These are phyloP conservation scores for Elsinoe perseae DNA, from an alignment of 2,329 filamentous ascomycete genomes.

Conservation along the genomic window DNA sequence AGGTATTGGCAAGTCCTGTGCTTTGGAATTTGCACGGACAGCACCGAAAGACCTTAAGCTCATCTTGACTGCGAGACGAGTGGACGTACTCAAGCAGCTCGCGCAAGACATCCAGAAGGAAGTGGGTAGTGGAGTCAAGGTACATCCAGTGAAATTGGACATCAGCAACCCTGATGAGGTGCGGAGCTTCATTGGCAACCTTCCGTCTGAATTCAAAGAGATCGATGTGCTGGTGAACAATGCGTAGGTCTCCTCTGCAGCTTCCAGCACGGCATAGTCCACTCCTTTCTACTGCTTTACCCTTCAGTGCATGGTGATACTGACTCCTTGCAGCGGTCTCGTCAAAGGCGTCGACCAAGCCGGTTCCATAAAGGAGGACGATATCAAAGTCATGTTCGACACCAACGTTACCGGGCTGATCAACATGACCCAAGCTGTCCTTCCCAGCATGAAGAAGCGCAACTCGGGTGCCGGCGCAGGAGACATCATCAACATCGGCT, in stretches of 20 bases:
- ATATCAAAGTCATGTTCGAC: constrained; percentile 79
- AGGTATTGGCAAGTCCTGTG: constrained; percentile 75
- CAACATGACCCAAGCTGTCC: constrained; percentile 87
- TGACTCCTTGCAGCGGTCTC: constrained; percentile 55
- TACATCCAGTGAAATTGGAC: constrained; percentile 76
- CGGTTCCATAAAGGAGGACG: constrained; percentile 70
- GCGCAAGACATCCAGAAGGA: constrained; percentile 68
- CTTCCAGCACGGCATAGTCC: too few relatives aligned
- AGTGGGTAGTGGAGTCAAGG: constrained; percentile 70
- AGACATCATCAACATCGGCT: constrained; percentile 94
- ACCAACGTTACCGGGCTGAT: constrained; percentile 95
- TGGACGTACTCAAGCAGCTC: constrained; percentile 69
- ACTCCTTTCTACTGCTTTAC: neutral
- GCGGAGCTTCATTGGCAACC: constrained; percentile 57
- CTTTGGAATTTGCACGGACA: constrained; percentile 88
- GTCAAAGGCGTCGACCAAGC: constrained; percentile 83
- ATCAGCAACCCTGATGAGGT: constrained; percentile 74
- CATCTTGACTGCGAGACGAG: constrained; percentile 77
- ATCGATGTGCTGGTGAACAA: constrained; percentile 93
- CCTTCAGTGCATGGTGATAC: neutral
- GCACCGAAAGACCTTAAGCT: constrained; percentile 71
- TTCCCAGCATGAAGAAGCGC: constrained; percentile 68
- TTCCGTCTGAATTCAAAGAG: constrained; percentile 75
- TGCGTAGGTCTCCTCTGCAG: constrained; percentile 54
- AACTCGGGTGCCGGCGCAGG: constrained; percentile 61